Base-by-base conservation (phyloP, 1,284 basidiomycete species). In the Apiotrichum gracile region DNA sequence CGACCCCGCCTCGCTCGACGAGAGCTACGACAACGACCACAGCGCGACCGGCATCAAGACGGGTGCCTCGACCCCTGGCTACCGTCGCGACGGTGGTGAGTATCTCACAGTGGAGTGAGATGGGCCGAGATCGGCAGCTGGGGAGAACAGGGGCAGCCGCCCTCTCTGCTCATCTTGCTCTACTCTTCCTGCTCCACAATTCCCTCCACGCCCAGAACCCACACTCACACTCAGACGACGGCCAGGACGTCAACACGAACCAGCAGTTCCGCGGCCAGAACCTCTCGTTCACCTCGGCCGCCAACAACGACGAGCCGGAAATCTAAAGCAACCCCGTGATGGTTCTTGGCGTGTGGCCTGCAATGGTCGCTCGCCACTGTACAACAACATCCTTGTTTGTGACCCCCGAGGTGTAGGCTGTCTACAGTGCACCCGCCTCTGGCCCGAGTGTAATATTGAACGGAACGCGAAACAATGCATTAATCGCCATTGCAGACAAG, bases 21-120 rank as follows among this genome's bases (percentile, higher is more conserved):
- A 52, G 39, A 19, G 58, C 29, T 47, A 62, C 44, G 58, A 60
- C 48, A 54, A 61, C 34, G 54, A 59, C 24, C 49, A 42, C 19
- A 58, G 52, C 44, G 54, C 60, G 24, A 51, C 51, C 41, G 65
- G 65, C 13, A 46, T 47, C 44, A 65, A 65, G 62, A 68, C 67
- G 8, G 67, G 67, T 21, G 58, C 61, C 39, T 63, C 61, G 49
- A 68, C 67, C 9, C 67, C 67, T 27, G 67, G 67, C 7, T 68
- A 68, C 57, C 63, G 67, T 50, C 62, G 60, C 41, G 63, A 65
- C 42, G 64, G 58, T n/a, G 67, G 64, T 66, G 51, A 60, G 65
- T 61, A 26, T 26, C 13, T 6, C 39, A 8, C 22, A 10, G n/a
- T 12, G 39, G 3, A 13, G 4, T 19, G 24, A n/a, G n/a, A n/a